Conservation (phyloP, 352 stramenopile genomes). For the Pythium myriotylum region DNA sequence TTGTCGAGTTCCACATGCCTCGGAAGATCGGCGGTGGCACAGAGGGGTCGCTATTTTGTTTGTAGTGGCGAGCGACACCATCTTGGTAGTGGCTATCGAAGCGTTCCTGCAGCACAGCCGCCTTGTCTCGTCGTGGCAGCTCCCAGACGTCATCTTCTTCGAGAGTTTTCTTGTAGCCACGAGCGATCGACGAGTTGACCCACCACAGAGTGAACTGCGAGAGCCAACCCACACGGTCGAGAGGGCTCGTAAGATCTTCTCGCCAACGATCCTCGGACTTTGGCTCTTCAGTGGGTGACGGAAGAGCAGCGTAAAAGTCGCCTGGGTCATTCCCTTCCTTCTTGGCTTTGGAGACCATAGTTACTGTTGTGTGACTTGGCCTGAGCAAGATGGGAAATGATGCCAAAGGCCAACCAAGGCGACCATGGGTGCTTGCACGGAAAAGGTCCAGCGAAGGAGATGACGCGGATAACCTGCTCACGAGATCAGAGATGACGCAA, state of each 20-base stretch:
- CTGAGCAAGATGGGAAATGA: too few species aligned
- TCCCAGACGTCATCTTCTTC: slow-evolving; percentile 38
- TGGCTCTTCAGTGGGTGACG: too few species aligned
- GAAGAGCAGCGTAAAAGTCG: too few species aligned
- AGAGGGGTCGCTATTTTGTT: background rate
- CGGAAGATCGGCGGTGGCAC: slow-evolving; percentile 12
- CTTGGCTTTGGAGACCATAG: too few species aligned
- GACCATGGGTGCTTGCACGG: too few species aligned
- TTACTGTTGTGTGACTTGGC: too few species aligned
- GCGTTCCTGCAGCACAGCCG: slow-evolving; percentile 23
- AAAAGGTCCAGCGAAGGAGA: too few species aligned
- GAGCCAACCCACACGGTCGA: slow-evolving; percentile 17
- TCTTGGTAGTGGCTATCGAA: slow-evolving; percentile 24
- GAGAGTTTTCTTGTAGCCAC: slow-evolving; percentile 23
- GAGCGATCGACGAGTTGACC: slow-evolving; percentile 17
- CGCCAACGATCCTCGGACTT: too few species aligned
- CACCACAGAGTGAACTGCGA: slow-evolving; percentile 32
- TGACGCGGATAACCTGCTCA: too few species aligned
- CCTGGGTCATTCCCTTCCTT: too few species aligned
- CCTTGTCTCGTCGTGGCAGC: slow-evolving; percentile 26
- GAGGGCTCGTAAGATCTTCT: slow-evolving; percentile 7
- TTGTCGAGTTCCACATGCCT: slow-evolving; percentile 34
- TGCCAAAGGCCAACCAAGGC: too few species aligned
- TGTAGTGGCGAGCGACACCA: background rate
- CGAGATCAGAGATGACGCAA: too few species aligned